A percentile compares a stretch with the other conserved stretches of the same genome.
Evolutionary conservation across 805 yeast species (phyloP).

Genomic region (Lachancea waltii): DNA sequence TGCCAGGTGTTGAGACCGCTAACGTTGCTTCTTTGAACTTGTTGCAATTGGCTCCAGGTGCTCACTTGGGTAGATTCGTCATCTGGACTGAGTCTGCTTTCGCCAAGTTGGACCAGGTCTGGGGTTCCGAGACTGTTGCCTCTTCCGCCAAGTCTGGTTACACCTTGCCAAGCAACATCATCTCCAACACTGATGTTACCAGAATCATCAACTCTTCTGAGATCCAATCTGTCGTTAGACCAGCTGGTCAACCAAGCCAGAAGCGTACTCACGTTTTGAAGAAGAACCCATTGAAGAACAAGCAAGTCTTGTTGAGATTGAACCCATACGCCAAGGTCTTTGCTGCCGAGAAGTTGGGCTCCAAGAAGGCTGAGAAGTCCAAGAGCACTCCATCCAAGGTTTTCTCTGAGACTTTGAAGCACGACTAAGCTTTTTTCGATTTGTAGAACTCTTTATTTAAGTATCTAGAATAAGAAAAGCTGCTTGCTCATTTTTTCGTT

Average conservation of each 20-base stretch:
- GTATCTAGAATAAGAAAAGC: no score
- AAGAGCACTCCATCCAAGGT: constrained; percentile 66
- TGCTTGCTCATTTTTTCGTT: no score
- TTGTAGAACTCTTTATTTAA: no score
- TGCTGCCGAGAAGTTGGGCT: constrained; percentile 85
- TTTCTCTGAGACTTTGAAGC: constrained; percentile 62
- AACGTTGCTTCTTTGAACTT: constrained; percentile 88
- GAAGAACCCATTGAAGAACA: constrained; percentile 99
- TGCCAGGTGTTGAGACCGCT: constrained; percentile 99
- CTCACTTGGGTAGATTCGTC: constrained; percentile 98
- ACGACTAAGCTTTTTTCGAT: constrained; percentile 43
- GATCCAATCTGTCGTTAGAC: constrained; percentile 94
- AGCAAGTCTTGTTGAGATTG: constrained; percentile 93
- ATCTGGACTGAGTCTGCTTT: constrained; percentile 99
- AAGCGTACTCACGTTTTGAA: constrained; percentile 93
- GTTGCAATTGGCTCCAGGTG: constrained; percentile 99
- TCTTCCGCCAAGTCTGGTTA: constrained; percentile 74
- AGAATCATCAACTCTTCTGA: constrained; percentile 98
- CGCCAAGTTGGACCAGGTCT: constrained; percentile 91
- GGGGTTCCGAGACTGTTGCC: constrained; percentile 86
- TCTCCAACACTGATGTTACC: constrained; percentile 92
- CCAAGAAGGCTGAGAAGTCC: constrained; percentile 64
- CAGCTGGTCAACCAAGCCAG: constrained; percentile 90
- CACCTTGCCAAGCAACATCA: constrained; percentile 90
- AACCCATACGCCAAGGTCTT: constrained; percentile 99